These are phyloP conservation scores for Exutisphaerella laricina DNA, from an alignment of 2,329 filamentous ascomycete genomes.

Conservation along the genomic window DNA sequence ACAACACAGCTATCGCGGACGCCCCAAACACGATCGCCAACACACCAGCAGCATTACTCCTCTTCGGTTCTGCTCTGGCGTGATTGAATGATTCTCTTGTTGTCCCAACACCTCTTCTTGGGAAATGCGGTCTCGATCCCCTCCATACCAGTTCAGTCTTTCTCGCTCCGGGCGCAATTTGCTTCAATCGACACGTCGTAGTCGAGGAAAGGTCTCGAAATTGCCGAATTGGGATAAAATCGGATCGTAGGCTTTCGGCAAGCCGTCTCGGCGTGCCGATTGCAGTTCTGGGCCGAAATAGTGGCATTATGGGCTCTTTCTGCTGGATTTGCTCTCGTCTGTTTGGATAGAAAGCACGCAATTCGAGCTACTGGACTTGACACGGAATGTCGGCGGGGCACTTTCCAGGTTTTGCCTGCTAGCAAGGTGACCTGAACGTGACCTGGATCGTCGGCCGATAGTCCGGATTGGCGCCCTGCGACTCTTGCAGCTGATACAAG, in stretches of 20 bases:
- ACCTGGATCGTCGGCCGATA: not conserved
- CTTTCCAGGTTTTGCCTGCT: not conserved
- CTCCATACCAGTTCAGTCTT: conserved; percentile 15
- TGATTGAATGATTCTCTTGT: conserved; percentile 4
- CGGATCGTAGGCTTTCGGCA: conserved; percentile 5
- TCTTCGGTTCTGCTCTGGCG: conserved; percentile 11
- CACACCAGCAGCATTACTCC: conserved; percentile 16
- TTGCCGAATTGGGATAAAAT: conserved; percentile 10
- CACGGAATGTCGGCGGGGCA: not conserved
- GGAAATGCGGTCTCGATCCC: conserved; percentile 10
- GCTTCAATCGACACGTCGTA: conserved; percentile 12
- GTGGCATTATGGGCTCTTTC: conserved; percentile 12
- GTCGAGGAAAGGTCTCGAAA: conserved; percentile 10
- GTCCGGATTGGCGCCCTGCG: too few species aligned
- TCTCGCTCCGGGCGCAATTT: conserved; percentile 19
- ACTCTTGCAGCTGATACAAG: too few species aligned
- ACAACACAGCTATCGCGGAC: conserved; percentile 19
- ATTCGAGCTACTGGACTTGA: conserved; percentile 1
- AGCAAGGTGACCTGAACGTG: not conserved
- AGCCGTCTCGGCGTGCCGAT: conserved; percentile 17
- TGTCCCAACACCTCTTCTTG: conserved; percentile 14
- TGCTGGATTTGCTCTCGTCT: not conserved
- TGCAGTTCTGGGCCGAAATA: conserved; percentile 10
- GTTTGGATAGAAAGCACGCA: conserved; percentile 1
- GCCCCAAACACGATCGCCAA: conserved; percentile 18